phyloP scores from a whole-genome alignment of 208 protist genomes.

The Novymonas esmeraldas region DNA sequence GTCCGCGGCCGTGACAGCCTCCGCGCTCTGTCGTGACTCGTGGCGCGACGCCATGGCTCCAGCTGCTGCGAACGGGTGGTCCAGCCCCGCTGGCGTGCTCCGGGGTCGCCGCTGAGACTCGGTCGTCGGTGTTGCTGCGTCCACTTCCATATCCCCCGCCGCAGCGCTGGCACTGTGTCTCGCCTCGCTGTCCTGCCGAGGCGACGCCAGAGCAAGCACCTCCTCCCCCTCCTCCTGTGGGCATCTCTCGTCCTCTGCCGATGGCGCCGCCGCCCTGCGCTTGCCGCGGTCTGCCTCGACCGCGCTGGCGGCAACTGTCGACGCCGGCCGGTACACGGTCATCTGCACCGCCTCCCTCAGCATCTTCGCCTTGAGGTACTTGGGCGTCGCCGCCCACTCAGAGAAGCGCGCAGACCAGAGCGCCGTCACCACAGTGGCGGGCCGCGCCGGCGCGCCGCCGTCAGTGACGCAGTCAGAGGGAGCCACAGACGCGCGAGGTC shows the following conservation, averaged over 20 bases:
- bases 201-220: background rate
- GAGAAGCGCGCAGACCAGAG: conserved; percentile 9
- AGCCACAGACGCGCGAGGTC: background rate
- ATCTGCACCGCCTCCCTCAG: conserved; percentile 20
- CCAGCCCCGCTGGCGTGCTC: too few species aligned
- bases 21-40: too few species aligned
- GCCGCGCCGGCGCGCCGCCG: background rate
- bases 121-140: conserved; percentile 29
- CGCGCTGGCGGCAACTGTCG: background rate
- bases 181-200: background rate
- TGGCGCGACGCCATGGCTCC: too few species aligned
- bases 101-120: conserved; percentile 15
- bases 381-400: conserved; percentile 19
- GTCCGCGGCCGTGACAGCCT: background rate
- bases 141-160: conserved; percentile 1
- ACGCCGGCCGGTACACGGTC: background rate
- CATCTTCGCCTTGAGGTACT: conserved; percentile 29
- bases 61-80: too few species aligned
- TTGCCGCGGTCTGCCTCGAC: background rate
- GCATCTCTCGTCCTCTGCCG: background rate
- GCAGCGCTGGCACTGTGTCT: conserved; percentile 6
- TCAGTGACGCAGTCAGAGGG: background rate
- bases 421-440: conserved; percentile 5
- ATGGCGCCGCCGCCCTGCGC: background rate
- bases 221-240: background rate